Evolutionary conservation across 2,329 filamentous ascomycete genomes (phyloP).

Genomic region (Blastomyces parvus): DNA sequence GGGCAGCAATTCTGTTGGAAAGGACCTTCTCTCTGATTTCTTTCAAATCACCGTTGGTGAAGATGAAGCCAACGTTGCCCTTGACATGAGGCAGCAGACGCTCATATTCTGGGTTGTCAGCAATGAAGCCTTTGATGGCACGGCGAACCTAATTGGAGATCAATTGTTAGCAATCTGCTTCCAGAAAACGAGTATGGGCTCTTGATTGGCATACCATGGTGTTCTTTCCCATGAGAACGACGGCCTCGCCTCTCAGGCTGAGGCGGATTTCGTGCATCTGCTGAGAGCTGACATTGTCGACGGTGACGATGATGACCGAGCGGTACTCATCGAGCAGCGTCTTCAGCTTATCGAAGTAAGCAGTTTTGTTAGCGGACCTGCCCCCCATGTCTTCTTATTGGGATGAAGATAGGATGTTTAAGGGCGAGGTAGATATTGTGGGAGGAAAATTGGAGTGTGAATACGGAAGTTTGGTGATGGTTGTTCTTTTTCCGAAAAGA

Average conservation of each 20-base stretch:
- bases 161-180: constrained; percentile 8
- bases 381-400: constrained; percentile 96
- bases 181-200: constrained; percentile 3
- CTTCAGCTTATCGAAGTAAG: constrained; percentile 99
- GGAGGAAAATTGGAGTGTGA: constrained; percentile 14
- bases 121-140: constrained; percentile 89
- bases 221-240: constrained; percentile 99
- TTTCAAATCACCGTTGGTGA: constrained; percentile 97
- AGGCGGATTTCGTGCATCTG: constrained; percentile 99
- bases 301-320: constrained; percentile 93
- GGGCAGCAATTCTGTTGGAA: constrained; percentile 92
- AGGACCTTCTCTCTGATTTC: constrained; percentile 86
- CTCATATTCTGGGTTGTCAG: constrained; percentile 93
- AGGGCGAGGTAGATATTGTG: constrained; percentile 59
- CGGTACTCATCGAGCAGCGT: constrained; percentile 89
- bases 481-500: constrained; percentile 19
- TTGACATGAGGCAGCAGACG: constrained; percentile 90
- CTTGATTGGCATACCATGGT: constrained; percentile 66
- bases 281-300: constrained; percentile 99
- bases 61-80: constrained; percentile 99
- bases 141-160: constrained; percentile 62
- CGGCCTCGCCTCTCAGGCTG: constrained; percentile 78
- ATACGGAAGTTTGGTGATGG: constrained; percentile 18
- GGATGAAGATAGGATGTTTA: constrained; percentile 96
- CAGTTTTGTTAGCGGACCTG: constrained; percentile 88